Percentiles rank a stretch among this genome's conserved stretches.
phyloP scores from a whole-genome alignment of 1,139 yeast genomes.

The Diutina neorugosa region DNA sequence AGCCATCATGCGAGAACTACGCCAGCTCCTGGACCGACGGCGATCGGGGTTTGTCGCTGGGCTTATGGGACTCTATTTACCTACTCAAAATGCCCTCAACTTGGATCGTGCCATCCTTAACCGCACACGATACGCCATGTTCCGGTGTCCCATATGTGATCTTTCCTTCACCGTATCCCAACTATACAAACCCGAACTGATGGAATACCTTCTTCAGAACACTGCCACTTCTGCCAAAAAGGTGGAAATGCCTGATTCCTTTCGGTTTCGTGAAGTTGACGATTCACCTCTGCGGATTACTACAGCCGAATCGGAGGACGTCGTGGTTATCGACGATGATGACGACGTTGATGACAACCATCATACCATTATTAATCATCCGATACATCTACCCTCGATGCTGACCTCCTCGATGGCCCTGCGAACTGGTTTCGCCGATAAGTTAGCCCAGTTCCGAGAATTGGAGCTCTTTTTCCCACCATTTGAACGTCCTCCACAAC shows the following conservation, averaged over 20 bases:
- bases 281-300: not conserved
- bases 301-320: not conserved
- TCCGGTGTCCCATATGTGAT: not conserved
- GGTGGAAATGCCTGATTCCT: not conserved
- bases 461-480: not conserved
- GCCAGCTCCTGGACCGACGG: not conserved
- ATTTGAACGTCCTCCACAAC: not conserved
- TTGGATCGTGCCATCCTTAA: not conserved
- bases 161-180: not conserved
- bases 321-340: not conserved
- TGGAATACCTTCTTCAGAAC: not conserved
- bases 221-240: not conserved
- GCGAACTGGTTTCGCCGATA: not conserved
- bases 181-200: not conserved
- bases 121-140: not conserved
- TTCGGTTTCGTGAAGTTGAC: not conserved
- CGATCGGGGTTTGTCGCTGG: not conserved
- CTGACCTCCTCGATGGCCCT: not conserved
- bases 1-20: conserved; percentile 10
- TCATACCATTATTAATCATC: too few relatives aligned
- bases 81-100: not conserved
- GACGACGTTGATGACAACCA: not conserved
- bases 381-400: too few relatives aligned
- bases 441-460: not conserved
- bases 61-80: not conserved